Conservation (phyloP, 164 flowering plant species). For the Vitis riparia region DNA sequence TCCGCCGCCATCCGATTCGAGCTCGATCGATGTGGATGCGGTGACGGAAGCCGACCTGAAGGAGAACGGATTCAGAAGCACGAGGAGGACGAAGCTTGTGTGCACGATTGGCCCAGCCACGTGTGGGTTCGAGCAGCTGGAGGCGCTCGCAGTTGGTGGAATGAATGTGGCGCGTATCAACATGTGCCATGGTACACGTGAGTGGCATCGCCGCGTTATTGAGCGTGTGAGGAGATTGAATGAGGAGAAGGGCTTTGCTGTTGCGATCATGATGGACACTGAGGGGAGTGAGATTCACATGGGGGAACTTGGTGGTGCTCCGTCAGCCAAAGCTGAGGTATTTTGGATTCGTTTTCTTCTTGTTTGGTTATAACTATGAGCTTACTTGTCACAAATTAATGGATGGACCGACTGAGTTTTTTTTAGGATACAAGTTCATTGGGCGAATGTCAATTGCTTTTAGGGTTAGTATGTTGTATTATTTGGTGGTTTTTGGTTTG, state of each 20-base stretch:
- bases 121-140: slow-evolving; percentile 79
- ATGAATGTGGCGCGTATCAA: slow-evolving; percentile 94
- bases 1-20: slow-evolving; percentile 15
- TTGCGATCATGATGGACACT: slow-evolving; percentile 97
- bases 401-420: no score
- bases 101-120: slow-evolving; percentile 72
- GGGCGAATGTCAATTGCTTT: no score
- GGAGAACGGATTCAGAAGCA: slow-evolving; percentile 75
- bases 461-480: no score
- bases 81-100: slow-evolving; percentile 62
- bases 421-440: no score
- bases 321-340: slow-evolving; percentile 87
- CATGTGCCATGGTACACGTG: slow-evolving; percentile 91
- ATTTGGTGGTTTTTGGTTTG: no score
- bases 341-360: not conserved
- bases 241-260: slow-evolving; percentile 89
- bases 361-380: not conserved
- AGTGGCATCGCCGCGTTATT: slow-evolving; percentile 81
- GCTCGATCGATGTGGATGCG: slow-evolving; percentile 58
- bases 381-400: not conserved
- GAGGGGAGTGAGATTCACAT: slow-evolving; percentile 98
- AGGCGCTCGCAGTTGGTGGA: slow-evolving; percentile 89
- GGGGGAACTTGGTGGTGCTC: slow-evolving; percentile 88
- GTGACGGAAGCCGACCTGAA: slow-evolving; percentile 69
- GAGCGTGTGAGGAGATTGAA: slow-evolving; percentile 69